Evolutionary conservation across 805 yeast species (phyloP).

Genomic region (Yarrowia sp.): DNA sequence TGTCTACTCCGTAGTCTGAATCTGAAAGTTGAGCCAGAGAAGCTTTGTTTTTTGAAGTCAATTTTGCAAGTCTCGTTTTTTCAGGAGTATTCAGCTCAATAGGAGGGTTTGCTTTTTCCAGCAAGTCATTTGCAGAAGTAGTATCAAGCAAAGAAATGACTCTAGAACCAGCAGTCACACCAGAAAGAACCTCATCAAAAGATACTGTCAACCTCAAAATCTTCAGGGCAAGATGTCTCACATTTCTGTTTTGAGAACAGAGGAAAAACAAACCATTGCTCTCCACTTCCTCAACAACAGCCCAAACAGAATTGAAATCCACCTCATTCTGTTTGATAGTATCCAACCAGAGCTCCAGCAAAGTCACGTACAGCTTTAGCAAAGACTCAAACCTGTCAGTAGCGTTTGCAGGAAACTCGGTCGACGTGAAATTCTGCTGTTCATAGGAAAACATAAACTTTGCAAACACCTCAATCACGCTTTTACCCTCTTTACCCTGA

Average conservation of each 20-base stretch:
- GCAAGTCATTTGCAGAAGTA: constrained; percentile 62
- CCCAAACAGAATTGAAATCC: constrained; percentile 60
- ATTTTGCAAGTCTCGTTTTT: constrained; percentile 61
- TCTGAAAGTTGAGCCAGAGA: constrained; percentile 77
- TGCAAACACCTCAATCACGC: constrained; percentile 70
- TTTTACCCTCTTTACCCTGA: constrained; percentile 63
- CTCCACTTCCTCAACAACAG: constrained; percentile 90
- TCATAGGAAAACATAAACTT: constrained; percentile 76
- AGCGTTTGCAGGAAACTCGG: constrained; percentile 57
- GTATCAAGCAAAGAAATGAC: constrained; percentile 70
- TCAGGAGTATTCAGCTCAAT: constrained; percentile 64
- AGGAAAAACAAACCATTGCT: constrained; percentile 92
- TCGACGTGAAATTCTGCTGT: constrained; percentile 47
- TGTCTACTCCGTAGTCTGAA: constrained; percentile 90
- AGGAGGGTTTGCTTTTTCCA: constrained; percentile 51
- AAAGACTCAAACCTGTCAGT: constrained; percentile 60
- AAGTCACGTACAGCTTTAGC: constrained; percentile 68
- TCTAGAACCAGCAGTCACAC: constrained; percentile 34
- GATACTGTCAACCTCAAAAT: constrained; percentile 76
- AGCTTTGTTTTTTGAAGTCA: constrained; percentile 58
- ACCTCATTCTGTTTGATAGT: constrained; percentile 32
- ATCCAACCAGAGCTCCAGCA: constrained; percentile 75
- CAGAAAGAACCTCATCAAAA: constrained; percentile 52
- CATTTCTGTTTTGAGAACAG: constrained; percentile 78
- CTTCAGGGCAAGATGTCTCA: constrained; percentile 71